These are phyloP conservation scores for Volvariella volvacea DNA, from an alignment of 1,284 basidiomycete species.

Conservation along the genomic window DNA sequence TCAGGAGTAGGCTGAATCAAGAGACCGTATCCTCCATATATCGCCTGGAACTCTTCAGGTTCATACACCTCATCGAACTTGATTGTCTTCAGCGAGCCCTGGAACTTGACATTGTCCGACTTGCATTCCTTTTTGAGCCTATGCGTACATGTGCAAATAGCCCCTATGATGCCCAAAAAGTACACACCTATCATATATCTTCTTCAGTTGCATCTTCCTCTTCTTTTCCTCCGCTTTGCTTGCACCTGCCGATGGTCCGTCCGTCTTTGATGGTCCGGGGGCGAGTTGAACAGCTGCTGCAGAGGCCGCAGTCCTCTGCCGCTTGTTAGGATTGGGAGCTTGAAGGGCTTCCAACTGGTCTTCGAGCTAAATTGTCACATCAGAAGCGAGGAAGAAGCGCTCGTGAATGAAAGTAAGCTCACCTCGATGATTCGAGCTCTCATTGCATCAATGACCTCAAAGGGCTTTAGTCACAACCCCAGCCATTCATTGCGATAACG, in stretches of 20 bases:
- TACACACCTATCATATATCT: not conserved
- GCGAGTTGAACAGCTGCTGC: constrained; percentile 10
- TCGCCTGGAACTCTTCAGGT: constrained; percentile 25
- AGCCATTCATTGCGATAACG: constrained; percentile 3
- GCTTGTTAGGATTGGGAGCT: constrained; percentile 23
- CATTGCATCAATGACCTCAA: constrained; percentile 30
- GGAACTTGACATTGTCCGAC: constrained; percentile 31
- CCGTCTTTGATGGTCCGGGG: constrained; percentile 1
- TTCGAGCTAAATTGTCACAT: constrained; percentile 23
- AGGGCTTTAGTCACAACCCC: not conserved
- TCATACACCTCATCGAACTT: constrained; percentile 32
- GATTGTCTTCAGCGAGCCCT: constrained; percentile 27
- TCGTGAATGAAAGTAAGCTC: constrained; percentile 1
- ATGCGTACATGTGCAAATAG: not conserved
- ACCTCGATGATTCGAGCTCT: constrained; percentile 29
- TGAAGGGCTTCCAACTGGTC: constrained; percentile 24
- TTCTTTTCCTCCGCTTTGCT: constrained; percentile 4
- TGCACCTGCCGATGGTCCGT: not conserved
- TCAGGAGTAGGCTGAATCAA: constrained; percentile 26
- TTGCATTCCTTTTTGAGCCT: constrained; percentile 38
- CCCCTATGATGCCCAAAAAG: no score
- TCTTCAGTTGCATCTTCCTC: constrained; percentile 2
- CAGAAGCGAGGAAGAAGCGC: not conserved
- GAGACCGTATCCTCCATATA: constrained; percentile 29
- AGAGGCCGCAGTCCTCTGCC: constrained; percentile 11